phyloP scores from a whole-genome alignment of 2,329 filamentous ascomycete genomes.

The Cladosporium sp. region DNA sequence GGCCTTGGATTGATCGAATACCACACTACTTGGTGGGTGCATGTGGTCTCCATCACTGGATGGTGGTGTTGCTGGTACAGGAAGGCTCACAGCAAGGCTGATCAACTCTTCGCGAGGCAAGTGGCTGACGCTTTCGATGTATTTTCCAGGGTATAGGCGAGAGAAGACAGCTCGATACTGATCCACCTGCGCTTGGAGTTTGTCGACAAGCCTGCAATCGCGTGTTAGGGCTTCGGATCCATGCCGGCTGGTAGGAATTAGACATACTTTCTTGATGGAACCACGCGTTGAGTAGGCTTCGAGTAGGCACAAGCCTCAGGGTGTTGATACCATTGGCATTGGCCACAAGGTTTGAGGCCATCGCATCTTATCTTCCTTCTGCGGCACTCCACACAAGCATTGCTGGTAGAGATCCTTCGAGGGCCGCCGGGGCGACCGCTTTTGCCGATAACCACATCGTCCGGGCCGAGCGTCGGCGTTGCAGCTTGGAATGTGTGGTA shows the following conservation, averaged over 20 bases:
- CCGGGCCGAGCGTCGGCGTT: constrained; percentile 34
- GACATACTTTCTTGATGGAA: constrained; percentile 73
- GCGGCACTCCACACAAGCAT: constrained; percentile 75
- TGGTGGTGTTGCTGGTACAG: constrained; percentile 41
- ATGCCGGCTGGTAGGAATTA: constrained; percentile 17
- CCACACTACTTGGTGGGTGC: constrained; percentile 14
- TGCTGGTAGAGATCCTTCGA: constrained; percentile 49
- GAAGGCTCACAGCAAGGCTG: constrained; percentile 44
- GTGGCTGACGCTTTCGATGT: constrained; percentile 42
- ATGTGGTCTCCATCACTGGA: constrained; percentile 35
- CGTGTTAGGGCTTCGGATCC: background rate
- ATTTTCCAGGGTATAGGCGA: constrained; percentile 45
- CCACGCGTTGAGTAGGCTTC: constrained; percentile 73
- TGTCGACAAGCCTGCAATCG: constrained; percentile 55
- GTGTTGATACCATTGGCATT: constrained; percentile 78
- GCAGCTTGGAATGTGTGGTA: constrained; percentile 47
- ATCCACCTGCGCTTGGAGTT: constrained; percentile 54
- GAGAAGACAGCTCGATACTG: constrained; percentile 46
- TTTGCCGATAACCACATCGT: constrained; percentile 39
- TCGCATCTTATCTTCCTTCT: constrained; percentile 82
- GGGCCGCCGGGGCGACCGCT: constrained; percentile 40
- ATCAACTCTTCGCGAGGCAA: constrained; percentile 48
- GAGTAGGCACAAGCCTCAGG: constrained; percentile 79
- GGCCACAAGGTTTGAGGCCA: constrained; percentile 77
- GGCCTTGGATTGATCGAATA: constrained; percentile 36